Evolutionary conservation across 257 asterid genomes (phyloP).

Genomic region (Eustoma russellianum): DNA sequence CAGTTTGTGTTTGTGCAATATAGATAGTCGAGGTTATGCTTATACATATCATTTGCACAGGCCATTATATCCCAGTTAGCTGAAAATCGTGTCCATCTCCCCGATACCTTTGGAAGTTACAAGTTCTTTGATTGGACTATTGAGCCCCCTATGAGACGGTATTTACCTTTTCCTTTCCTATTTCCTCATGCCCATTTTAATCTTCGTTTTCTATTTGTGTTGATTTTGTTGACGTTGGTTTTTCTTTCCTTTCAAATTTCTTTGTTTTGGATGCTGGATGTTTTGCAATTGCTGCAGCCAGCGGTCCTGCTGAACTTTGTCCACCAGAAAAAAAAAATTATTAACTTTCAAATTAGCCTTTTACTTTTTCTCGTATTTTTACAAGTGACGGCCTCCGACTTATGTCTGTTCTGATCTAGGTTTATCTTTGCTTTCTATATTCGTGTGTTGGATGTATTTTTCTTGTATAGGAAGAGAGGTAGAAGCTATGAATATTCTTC

Average conservation of each 20-base stretch:
- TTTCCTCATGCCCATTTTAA: constrained; percentile 8
- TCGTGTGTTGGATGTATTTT: no score
- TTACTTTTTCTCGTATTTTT: no score
- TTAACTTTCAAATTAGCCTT: no score
- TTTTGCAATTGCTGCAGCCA: no score
- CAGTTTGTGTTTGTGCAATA: neutral
- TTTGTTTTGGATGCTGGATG: neutral
- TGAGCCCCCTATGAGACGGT: constrained; percentile 60
- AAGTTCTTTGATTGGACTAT: constrained; percentile 49
- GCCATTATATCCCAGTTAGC: constrained; percentile 50
- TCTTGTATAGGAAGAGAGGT: no score
- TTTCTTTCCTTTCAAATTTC: neutral
- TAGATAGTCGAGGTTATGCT: neutral
- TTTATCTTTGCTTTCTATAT: no score
- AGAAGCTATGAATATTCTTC: no score
- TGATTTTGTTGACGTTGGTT: neutral
- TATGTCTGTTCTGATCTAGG: no score
- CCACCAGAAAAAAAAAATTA: no score
- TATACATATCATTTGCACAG: constrained; percentile 28
- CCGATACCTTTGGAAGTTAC: constrained; percentile 71
- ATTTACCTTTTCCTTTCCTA: constrained; percentile 4
- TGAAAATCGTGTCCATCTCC: constrained; percentile 46
- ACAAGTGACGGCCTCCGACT: no score
- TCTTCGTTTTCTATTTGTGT: neutral
- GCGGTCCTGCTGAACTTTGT: no score